Base-by-base conservation (phyloP, 78 protist species). In the Thecamonas trahens region DNA sequence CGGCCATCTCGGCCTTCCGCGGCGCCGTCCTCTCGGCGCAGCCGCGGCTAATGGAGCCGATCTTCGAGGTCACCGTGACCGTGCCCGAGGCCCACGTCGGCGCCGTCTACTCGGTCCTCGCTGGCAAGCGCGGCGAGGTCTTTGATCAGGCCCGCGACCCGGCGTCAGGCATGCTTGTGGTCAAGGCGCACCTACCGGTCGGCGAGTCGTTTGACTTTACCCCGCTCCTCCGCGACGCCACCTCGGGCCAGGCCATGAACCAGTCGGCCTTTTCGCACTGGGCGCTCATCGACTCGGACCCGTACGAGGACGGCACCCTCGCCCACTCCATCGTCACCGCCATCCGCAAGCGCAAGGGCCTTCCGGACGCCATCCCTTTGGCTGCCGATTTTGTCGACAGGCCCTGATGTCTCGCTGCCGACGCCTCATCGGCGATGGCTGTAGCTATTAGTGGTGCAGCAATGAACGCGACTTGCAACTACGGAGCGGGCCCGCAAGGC, bases 231-330 rank as follows among this genome's bases (percentile, higher is more conserved):
- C 84, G 93, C 24, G 61, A 74, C 1, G 74, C 50, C 37, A 93
- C 98, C 4, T 35, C 79, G 1, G 98, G 98, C 54, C 58, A 77
- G 72, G 99, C 96, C n/a, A 93, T 95, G 91, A 93, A 90, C 22
- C 91, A 84, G 71, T 45, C 61, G 42, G 76, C 64, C 9, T 93
- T 95, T 65, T 77, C 77, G 55, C 98, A 92, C 81, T 95, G 95
- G 94, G 61, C 18, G 2, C 22, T 73, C 17, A 29, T 93, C 58
- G 37, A 22, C 13, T 72, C 70, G 34, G 78, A 75, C 54, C 83
- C 86, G 24, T 54, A 60, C 45, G 57, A 42, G 3, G 72, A 22
- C 6, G 77, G 61, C 24, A 60, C 38, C 53, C 20, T 11, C 54
- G 61, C 67, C 28, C 32, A 50, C 24, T 54, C 63, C 4, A 32